Conservation (phyloP, 2,329 filamentous ascomycete species). For the Phialemonium atrogriseum region DNA sequence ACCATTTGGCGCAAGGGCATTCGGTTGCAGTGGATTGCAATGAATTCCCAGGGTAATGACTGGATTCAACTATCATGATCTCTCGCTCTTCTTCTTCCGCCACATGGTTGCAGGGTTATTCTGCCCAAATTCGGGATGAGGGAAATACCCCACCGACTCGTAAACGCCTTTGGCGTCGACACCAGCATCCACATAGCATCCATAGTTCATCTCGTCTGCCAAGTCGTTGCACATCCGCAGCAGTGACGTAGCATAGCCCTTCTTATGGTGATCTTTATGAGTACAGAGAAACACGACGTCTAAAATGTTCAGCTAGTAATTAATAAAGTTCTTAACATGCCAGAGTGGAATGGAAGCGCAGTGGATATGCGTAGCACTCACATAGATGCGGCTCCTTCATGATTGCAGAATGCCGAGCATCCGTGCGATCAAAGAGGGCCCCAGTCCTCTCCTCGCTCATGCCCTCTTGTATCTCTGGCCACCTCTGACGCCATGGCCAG, state of each 20-base stretch:
- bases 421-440: not conserved
- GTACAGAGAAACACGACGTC: not conserved
- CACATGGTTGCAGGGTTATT: too few relatives aligned
- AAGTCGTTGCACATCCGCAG: not conserved
- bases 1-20: too few relatives aligned
- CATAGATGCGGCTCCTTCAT: not conserved
- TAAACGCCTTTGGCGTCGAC: not conserved
- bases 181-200: not conserved
- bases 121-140: too few relatives aligned
- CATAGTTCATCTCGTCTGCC: not conserved
- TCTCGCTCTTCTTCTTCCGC: too few relatives aligned
- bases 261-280: not conserved
- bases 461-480: not conserved
- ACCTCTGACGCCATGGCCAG: slow-evolving; percentile 1
- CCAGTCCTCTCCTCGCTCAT: not conserved
- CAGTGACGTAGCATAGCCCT: not conserved
- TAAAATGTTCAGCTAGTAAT: not conserved
- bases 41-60: too few relatives aligned
- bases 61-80: too few relatives aligned
- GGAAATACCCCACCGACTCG: too few relatives aligned
- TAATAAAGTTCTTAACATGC: too few relatives aligned
- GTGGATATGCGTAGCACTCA: not conserved
- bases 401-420: not conserved
- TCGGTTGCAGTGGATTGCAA: too few relatives aligned
- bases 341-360: too few relatives aligned